These are phyloP conservation scores for Juglanconis sp. DNA, from an alignment of 2,329 filamentous ascomycete species.

Conservation along the genomic window DNA sequence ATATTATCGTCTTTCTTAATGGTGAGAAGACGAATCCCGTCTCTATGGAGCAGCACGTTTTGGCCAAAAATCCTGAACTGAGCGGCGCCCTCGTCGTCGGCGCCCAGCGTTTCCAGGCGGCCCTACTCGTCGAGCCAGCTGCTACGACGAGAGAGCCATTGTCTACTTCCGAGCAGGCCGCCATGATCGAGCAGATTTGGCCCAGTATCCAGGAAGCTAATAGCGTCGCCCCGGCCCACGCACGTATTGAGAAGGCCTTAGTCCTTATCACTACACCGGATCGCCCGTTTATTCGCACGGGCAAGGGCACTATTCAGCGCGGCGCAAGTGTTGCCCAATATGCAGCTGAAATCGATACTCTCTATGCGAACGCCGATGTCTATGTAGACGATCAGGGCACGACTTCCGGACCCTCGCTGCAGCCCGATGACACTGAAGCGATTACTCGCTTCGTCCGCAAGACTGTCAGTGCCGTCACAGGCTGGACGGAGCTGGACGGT, in stretches of 20 bases:
- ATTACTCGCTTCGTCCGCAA: not conserved
- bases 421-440: not conserved
- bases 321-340: constrained; percentile 14
- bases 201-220: constrained; percentile 8
- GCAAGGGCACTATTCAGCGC: constrained; percentile 7
- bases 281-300: constrained; percentile 26
- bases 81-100: not conserved
- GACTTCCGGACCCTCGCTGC: not conserved
- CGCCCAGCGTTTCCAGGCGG: not conserved
- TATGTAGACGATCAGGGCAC: not conserved
- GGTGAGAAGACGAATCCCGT: constrained; percentile 29
- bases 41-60: constrained; percentile 25
- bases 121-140: no score
- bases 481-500: constrained; percentile 8
- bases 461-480: not conserved
- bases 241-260: constrained; percentile 35
- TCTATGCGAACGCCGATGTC: not conserved
- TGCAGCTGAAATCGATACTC: not conserved
- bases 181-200: constrained; percentile 14
- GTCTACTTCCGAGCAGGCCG: constrained; percentile 23
- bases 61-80: constrained; percentile 13
- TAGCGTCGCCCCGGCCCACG: constrained; percentile 1
- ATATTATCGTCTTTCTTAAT: constrained; percentile 30
- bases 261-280: constrained; percentile 31
- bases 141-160: constrained; percentile 19